phyloP scores from a whole-genome alignment of 2,329 filamentous ascomycete genomes.

The Endocalyx cinctus region DNA sequence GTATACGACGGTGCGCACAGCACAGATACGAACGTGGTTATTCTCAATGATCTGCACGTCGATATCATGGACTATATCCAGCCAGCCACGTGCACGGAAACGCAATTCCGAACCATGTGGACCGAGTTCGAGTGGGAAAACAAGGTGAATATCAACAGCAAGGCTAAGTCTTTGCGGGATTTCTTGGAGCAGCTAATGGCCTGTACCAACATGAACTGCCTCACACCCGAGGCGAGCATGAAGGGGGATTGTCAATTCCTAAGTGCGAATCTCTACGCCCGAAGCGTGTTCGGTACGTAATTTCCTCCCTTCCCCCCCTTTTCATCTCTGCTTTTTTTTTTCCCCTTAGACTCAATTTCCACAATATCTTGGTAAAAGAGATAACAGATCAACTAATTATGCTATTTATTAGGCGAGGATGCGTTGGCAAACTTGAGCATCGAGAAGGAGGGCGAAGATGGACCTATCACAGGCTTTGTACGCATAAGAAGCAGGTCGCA shows the following conservation, averaged over 20 bases:
- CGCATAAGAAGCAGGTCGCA: constrained; percentile 96
- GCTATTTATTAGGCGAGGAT: constrained; percentile 73
- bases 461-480: constrained; percentile 94
- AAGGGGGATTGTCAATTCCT: constrained; percentile 98
- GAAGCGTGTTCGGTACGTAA: constrained; percentile 95
- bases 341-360: constrained; percentile 1
- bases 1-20: constrained; percentile 93
- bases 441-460: constrained; percentile 93
- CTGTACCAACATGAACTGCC: constrained; percentile 96
- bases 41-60: constrained; percentile 95
- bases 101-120: constrained; percentile 99
- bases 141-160: constrained; percentile 99
- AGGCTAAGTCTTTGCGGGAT: constrained; percentile 83
- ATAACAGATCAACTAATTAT: background rate
- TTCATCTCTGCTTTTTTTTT: background rate
- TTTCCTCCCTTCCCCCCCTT: constrained; percentile 3
- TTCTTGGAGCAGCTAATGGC: constrained; percentile 96
- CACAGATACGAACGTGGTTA: constrained; percentile 93
- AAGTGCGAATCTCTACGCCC: constrained; percentile 92
- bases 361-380: no score
- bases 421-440: constrained; percentile 96
- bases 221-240: constrained; percentile 92
- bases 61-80: constrained; percentile 99
- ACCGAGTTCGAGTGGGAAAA: constrained; percentile 99
- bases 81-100: constrained; percentile 92